Conservation (phyloP, 2,329 filamentous ascomycete species). For the Diaporthe vexans region DNA sequence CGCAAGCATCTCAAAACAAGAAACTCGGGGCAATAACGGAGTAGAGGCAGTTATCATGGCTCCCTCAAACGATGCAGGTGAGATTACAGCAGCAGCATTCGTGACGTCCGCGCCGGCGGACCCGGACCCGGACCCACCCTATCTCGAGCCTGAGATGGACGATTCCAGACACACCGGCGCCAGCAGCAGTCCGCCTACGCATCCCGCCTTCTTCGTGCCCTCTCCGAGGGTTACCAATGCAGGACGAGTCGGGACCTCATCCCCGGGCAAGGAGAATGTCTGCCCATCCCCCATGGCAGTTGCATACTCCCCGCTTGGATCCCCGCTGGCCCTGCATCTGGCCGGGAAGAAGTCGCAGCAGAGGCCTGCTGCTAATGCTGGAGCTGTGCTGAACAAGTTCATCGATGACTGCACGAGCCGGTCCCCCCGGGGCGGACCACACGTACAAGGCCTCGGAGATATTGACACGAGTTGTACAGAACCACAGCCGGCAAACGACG, state of each 20-base stretch:
- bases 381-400: slow-evolving; percentile 36
- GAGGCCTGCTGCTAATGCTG: slow-evolving; percentile 15
- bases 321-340: slow-evolving; percentile 3
- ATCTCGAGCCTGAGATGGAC: slow-evolving; percentile 32
- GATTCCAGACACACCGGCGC: slow-evolving; percentile 26
- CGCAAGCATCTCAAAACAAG: not conserved
- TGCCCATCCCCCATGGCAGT: slow-evolving; percentile 39
- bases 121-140: not conserved
- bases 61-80: slow-evolving; percentile 37
- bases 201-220: slow-evolving; percentile 33
- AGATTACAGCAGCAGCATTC: slow-evolving; percentile 23
- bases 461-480: slow-evolving; percentile 40
- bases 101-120: not conserved
- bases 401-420: slow-evolving; percentile 27
- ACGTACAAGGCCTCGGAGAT: slow-evolving; percentile 16
- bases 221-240: not conserved
- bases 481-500: slow-evolving; percentile 23
- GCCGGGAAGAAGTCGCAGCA: slow-evolving; percentile 13
- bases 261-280: slow-evolving; percentile 36
- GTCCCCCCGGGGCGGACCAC: not conserved
- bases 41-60: slow-evolving; percentile 32
- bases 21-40: not conserved
- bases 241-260: not conserved
- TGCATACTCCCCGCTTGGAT: slow-evolving; percentile 34
- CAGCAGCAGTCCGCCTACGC: slow-evolving; percentile 38